Base-by-base conservation (phyloP, 148 eudicot species). In the Camellia japonica region DNA sequence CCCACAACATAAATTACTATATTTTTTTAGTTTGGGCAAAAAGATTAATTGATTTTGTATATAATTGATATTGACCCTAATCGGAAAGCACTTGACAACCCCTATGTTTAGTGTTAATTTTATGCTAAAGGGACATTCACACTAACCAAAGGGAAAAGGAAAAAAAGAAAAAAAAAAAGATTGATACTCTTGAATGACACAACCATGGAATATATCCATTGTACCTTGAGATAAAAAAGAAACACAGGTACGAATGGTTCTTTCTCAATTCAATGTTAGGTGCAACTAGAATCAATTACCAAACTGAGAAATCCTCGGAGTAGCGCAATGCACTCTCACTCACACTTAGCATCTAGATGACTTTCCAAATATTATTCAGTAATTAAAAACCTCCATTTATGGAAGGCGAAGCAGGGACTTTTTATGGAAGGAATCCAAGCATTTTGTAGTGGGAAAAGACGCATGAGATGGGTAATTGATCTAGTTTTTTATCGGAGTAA, bases 101-200 rank as follows among this genome's bases (percentile, higher is more conserved):
- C 71, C 47, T 76, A 64, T 41, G 62, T 30, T 78, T 74, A 83
- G 72, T 61, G 80, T 79, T 58, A 77, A 16, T 60, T 66, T 78
- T 86, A 68, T 83, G 80, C 86, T 79, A 86, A 83, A 86, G 86
- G 85, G 65, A 76, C 68, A 69, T 46, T 75, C 83, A 76, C 87
- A 80, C 80, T 78, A 82, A 66, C 77, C 73, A 85, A 65, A 76
- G 77, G 14, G n/a, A n/a, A n/a, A n/a, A n/a, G n/a, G n/a, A n/a
- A n/a, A n/a, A n/a, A n/a, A n/a, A n/a, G n/a, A n/a, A n/a, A n/a
- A n/a, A n/a, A n/a, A n/a, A 78, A 82, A 82, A 75, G 87, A 74
- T 78, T 64, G 82, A 79, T 85, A 70, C 84, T 64, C 68, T 71
- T 58, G 49, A 49, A 46, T 74, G 44, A 62, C 77, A 58, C 44